A percentile compares a stretch with the other conserved stretches of the same genome.
These are phyloP conservation scores for Aspergillus luchuensis DNA, from an alignment of 2,329 filamentous ascomycete genomes.

Conservation along the genomic window DNA sequence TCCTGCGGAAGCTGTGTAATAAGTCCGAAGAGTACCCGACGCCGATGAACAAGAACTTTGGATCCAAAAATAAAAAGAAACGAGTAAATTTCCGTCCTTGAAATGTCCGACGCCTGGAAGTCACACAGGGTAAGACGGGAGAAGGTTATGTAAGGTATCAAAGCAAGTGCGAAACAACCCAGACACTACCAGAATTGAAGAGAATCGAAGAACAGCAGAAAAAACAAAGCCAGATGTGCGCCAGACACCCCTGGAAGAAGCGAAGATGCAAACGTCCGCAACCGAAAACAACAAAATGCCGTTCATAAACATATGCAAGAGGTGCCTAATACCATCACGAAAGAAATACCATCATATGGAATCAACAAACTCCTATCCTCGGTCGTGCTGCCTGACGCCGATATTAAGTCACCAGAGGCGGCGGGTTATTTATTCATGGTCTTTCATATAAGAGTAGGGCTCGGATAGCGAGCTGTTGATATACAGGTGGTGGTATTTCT, in stretches of 20 bases:
- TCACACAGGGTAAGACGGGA: conserved; percentile 25
- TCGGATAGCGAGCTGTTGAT: conserved; percentile 36
- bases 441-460: conserved; percentile 37
- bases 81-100: conserved; percentile 26
- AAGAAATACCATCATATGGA: conserved; percentile 45
- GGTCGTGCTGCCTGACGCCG: conserved; percentile 23
- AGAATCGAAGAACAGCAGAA: conserved; percentile 22
- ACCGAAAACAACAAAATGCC: conserved; percentile 34
- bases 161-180: conserved; percentile 29
- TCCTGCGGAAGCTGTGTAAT: neutral
- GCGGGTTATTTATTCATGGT: conserved; percentile 33
- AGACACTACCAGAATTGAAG: conserved; percentile 24
- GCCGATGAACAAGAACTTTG: conserved; percentile 26
- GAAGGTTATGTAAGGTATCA: conserved; percentile 35
- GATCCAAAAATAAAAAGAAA: conserved; percentile 26
- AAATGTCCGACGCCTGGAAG: conserved; percentile 33
- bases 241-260: conserved; percentile 37
- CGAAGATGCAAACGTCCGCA: conserved; percentile 39
- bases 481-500: conserved; percentile 63
- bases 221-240: conserved; percentile 32
- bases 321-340: conserved; percentile 44
- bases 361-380: conserved; percentile 33
- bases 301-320: conserved; percentile 45
- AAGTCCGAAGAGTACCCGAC: neutral
- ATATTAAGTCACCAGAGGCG: conserved; percentile 27